phyloP scores from a whole-genome alignment of 148 eudicot genomes.

The Pouteria glomerata region DNA sequence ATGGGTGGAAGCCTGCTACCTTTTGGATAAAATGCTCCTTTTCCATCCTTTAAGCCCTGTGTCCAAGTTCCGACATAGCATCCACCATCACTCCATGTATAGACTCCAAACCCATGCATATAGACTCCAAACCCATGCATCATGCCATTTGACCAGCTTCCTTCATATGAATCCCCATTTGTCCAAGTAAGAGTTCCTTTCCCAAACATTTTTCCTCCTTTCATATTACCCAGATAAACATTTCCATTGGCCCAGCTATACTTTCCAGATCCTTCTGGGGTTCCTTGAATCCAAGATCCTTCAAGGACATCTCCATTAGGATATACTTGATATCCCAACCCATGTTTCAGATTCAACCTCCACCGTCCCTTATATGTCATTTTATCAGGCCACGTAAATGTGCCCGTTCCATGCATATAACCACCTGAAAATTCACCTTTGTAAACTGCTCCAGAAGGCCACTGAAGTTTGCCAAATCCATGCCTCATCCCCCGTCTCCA shows the following conservation, averaged over 20 bases:
- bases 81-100: conserved; percentile 87
- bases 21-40: conserved; percentile 84
- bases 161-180: conserved; percentile 86
- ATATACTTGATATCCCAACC: conserved; percentile 77
- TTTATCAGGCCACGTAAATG: conserved; percentile 50
- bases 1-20: conserved; percentile 55
- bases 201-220: conserved; percentile 89
- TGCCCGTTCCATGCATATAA: conserved; percentile 83
- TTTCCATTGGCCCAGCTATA: conserved; percentile 82
- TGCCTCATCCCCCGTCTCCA: conserved; percentile 92
- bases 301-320: conserved; percentile 81
- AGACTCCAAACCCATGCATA: conserved; percentile 92
- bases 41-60: conserved; percentile 88
- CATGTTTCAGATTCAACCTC: conserved; percentile 87
- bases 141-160: conserved; percentile 78
- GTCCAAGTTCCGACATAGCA: conserved; percentile 98
- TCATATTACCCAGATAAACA: conserved; percentile 85
- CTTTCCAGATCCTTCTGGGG: conserved; percentile 92
- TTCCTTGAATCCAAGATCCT: conserved; percentile 94
- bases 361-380: conserved; percentile 74
- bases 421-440: conserved; percentile 96
- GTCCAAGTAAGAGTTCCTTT: conserved; percentile 90
- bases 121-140: conserved; percentile 95
- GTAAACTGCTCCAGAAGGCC: conserved; percentile 73
- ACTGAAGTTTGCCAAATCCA: conserved; percentile 77